phyloP scores from a whole-genome alignment of 2,329 filamentous ascomycete species.

The Fusarium torulosum region DNA sequence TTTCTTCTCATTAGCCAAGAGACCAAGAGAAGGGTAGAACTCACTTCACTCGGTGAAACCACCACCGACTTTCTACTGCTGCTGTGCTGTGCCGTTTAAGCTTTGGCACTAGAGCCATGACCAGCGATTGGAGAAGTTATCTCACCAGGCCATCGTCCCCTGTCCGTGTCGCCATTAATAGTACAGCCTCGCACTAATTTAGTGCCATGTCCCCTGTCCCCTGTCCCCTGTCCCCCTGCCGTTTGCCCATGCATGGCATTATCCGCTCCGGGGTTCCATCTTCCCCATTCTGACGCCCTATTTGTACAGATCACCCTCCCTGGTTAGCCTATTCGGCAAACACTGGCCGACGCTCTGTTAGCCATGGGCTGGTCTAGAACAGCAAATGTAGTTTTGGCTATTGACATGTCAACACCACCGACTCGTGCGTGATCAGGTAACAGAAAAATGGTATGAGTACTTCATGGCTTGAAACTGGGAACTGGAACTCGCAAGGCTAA shows the following conservation, averaged over 20 bases:
- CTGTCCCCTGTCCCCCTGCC: neutral
- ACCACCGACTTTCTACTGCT: neutral
- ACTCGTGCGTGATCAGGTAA: neutral
- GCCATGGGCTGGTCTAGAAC: slow-evolving; percentile 44
- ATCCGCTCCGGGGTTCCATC: slow-evolving; percentile 20
- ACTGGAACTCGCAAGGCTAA: neutral
- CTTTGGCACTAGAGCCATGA: slow-evolving; percentile 39
- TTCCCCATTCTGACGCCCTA: slow-evolving; percentile 19
- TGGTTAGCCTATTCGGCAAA: slow-evolving; percentile 33
- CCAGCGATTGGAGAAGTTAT: slow-evolving; percentile 9
- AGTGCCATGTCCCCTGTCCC: neutral
- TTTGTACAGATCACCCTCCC: slow-evolving; percentile 1
- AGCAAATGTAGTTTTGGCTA: slow-evolving; percentile 7
- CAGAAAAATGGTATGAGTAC: neutral
- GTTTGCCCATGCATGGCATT: slow-evolving; percentile 11
- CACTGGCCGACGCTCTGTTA: slow-evolving; percentile 27
- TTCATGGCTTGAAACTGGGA: neutral
- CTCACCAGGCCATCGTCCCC: slow-evolving; percentile 10
- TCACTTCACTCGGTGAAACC: slow-evolving; percentile 11
- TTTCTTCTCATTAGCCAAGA: too few species aligned
- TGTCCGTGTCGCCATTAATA: slow-evolving; percentile 41
- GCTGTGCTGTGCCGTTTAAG: slow-evolving; percentile 42
- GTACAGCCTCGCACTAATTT: slow-evolving; percentile 33
- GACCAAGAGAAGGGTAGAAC: neutral
- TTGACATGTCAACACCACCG: neutral